Conservation (phyloP, 257 asterid species). For the Forsythia viridissima region DNA sequence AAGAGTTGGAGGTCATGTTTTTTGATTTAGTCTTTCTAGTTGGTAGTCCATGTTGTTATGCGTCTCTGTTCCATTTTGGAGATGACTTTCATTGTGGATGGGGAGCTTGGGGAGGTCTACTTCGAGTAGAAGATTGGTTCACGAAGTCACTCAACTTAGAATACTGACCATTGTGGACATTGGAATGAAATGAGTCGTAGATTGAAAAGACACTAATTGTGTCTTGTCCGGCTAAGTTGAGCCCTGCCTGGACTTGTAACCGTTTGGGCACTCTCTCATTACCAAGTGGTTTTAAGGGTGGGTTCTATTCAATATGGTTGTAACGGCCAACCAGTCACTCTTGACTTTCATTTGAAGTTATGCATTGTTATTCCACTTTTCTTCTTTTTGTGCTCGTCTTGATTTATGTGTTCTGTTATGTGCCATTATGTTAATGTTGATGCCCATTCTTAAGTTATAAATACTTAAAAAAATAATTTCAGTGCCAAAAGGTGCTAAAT, state of each 20-base stretch:
- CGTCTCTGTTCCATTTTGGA: background rate
- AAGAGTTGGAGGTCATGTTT: background rate
- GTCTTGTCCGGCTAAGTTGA: background rate
- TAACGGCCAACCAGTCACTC: background rate
- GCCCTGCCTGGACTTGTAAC: background rate
- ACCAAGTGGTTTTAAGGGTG: background rate
- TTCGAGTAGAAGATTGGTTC: background rate
- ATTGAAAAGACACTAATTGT: background rate
- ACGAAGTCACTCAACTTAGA: background rate
- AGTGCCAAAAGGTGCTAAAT: background rate
- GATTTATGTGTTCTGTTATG: background rate
- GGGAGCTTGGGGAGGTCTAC: background rate
- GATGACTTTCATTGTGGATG: background rate
- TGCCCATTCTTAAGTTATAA: background rate
- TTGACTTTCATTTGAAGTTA: background rate
- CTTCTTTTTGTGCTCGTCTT: background rate
- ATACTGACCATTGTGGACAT: background rate
- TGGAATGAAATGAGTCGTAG: background rate
- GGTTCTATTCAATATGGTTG: background rate
- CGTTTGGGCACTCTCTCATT: background rate
- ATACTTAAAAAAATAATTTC: too few relatives aligned
- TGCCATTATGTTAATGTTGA: background rate
- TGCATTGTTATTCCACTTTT: too few relatives aligned
- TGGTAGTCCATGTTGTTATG: background rate
- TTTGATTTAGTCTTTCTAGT: background rate